phyloP scores from a whole-genome alignment of 2,329 filamentous ascomycete species.

The Leptodontidium sp. region DNA sequence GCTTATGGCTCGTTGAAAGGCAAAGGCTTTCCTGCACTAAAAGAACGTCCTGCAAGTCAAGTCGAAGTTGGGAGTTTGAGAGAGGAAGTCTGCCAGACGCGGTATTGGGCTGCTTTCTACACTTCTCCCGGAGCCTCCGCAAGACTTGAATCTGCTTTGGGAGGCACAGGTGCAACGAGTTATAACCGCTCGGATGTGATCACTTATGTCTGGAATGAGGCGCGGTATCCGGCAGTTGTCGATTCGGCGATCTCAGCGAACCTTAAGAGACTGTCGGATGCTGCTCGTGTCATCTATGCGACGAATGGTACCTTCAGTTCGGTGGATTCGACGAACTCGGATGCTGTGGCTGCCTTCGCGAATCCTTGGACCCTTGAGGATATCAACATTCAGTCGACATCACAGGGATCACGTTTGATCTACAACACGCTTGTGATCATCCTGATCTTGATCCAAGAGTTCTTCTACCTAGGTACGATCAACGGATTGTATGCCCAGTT shows the following conservation, averaged over 20 bases:
- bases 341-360: conserved; percentile 46
- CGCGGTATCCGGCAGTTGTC: conserved; percentile 47
- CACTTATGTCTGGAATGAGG: conserved; percentile 50
- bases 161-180: conserved; percentile 34
- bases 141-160: conserved; percentile 45
- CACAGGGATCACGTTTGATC: conserved; percentile 47
- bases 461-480: conserved; percentile 44
- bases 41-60: conserved; percentile 40
- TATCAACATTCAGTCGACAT: conserved; percentile 46
- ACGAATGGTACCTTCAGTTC: conserved; percentile 34
- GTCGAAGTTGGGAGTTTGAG: conserved; percentile 44
- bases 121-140: conserved; percentile 46
- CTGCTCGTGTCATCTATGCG: conserved; percentile 43
- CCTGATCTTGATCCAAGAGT: conserved; percentile 47
- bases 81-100: conserved; percentile 48
- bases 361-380: conserved; percentile 46
- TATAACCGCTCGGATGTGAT: conserved; percentile 49
- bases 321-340: conserved; percentile 39
- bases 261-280: conserved; percentile 43
- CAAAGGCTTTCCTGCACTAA: conserved; percentile 47
- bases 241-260: conserved; percentile 45
- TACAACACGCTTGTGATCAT: conserved; percentile 53
- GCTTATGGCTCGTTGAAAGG: conserved; percentile 48
- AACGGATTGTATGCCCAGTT: conserved; percentile 44
- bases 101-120: conserved; percentile 52